Conservation (phyloP, 495 filamentous ascomycete species). For the Trichoderma orchidacearum region DNA sequence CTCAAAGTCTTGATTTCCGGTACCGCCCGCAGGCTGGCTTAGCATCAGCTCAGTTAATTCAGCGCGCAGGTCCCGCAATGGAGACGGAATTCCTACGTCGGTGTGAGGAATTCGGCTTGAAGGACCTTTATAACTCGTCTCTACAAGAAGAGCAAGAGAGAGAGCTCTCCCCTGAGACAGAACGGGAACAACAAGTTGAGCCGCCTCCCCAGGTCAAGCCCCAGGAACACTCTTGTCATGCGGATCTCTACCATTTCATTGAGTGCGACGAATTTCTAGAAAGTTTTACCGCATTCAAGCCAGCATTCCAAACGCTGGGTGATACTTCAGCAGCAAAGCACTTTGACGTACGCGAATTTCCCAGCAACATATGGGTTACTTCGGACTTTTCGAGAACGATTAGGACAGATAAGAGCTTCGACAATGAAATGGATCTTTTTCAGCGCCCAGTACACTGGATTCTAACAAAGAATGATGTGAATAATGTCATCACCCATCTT, state of each 20-base stretch:
- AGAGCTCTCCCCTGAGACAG: slow-evolving; percentile 49
- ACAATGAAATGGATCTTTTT: slow-evolving; percentile 31
- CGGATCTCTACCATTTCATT: slow-evolving; percentile 29
- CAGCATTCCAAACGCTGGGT: slow-evolving; percentile 32
- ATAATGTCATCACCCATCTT: slow-evolving; percentile 13
- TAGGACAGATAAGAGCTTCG: background rate
- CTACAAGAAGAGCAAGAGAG: slow-evolving; percentile 61
- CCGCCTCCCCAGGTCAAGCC: slow-evolving; percentile 26
- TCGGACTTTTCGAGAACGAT: slow-evolving; percentile 43
- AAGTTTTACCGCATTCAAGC: slow-evolving; percentile 19
- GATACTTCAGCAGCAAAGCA: slow-evolving; percentile 21
- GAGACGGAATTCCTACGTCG: slow-evolving; percentile 19
- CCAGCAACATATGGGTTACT: slow-evolving; percentile 33
- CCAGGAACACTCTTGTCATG: slow-evolving; percentile 26
- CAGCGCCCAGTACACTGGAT: slow-evolving; percentile 49
- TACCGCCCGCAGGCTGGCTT: background rate
- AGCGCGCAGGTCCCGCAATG: background rate
- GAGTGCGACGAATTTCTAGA: slow-evolving; percentile 9
- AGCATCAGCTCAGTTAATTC: background rate
- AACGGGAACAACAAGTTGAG: slow-evolving; percentile 43
- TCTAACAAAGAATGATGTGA: slow-evolving; percentile 15
- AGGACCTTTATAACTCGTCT: slow-evolving; percentile 16
- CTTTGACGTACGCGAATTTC: slow-evolving; percentile 23
- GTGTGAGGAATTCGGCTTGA: slow-evolving; percentile 29
- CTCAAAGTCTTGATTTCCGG: slow-evolving; percentile 6